Conservation (phyloP, 202 grass and related monocot species). For the Musa balbisiana region DNA sequence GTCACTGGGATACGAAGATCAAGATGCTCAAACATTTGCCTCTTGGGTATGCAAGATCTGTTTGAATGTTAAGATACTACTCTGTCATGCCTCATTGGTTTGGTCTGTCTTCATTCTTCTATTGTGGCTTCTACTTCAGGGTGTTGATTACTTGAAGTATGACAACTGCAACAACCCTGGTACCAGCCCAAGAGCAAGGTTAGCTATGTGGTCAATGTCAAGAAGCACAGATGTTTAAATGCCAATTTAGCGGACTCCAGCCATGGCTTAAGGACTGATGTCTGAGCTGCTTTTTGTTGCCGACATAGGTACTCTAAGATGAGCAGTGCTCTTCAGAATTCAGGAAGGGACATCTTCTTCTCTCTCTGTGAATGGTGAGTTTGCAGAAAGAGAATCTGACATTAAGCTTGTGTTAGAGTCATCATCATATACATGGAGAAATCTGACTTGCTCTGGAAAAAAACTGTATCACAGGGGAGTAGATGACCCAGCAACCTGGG, state of each 20-base stretch:
- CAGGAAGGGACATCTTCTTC: slow-evolving; percentile 83
- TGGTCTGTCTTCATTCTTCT: too few species aligned
- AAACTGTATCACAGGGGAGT: slow-evolving; percentile 40
- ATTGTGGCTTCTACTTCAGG: slow-evolving; percentile 29
- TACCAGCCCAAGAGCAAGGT: slow-evolving; percentile 47
- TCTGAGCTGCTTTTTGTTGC: neutral
- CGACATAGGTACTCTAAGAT: slow-evolving; percentile 67
- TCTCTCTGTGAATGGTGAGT: slow-evolving; percentile 85
- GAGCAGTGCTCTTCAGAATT: slow-evolving; percentile 69
- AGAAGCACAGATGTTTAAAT: neutral
- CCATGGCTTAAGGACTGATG: neutral
- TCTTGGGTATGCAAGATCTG: slow-evolving; percentile 57
- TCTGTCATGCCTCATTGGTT: too few species aligned
- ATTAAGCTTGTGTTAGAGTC: too few species aligned
- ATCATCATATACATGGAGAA: too few species aligned
- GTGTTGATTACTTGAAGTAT: slow-evolving; percentile 91
- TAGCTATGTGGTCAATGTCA: slow-evolving; percentile 10
- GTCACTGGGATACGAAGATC: slow-evolving; percentile 86
- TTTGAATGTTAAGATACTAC: too few species aligned
- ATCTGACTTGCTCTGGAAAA: too few species aligned
- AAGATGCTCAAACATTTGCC: slow-evolving; percentile 73
- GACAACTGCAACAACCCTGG: slow-evolving; percentile 79
- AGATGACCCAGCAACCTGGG: slow-evolving; percentile 83
- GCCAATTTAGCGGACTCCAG: neutral
- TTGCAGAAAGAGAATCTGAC: too few species aligned